Evolutionary conservation across 805 yeast species (phyloP), one percentile per base, ranked within the genome.

Genomic region (Candida succiphila): DNA sequence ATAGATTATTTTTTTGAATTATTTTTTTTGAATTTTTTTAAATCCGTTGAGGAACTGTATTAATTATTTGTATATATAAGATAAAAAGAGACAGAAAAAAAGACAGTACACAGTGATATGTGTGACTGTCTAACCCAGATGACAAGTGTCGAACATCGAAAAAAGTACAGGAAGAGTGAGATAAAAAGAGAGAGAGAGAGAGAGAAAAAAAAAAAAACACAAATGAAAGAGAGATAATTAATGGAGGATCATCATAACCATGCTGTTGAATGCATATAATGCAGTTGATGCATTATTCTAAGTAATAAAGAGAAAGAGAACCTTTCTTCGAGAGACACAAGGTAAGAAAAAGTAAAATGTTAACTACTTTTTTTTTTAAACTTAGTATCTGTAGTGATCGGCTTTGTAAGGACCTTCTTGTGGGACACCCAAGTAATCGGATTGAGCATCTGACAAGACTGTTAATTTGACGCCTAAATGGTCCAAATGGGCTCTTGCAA

Each of bases 341-440:
- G 17, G 18, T 14, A 32, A 29, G 26, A 19, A 15, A 28, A 31
- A 33, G 25, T 27, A 29, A 26, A 26, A 26, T 16, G 8, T 7
- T n/a, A n/a, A n/a, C n/a, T n/a, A 23, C 25, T 23, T 12, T 12
- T n/a, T n/a, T 23, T n/a, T 12, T 23, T n/a, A 21, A 33, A 19
- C 48, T 69, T 85, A 89, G 73, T 89, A 89, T 74, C 96, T 84
- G 94, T 89, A 89, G 72, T 80, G 84, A 54, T 89, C 96, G 57
- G 95, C 80, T 81, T 89, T 89, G 94, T 56, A 89, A 54, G 98
- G 98, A 73, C 98, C 98, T 63, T 79, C 82, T 54, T 62, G 60
- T 57, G 95, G 89, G 51, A 92, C 67, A 58, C 89, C 88, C 62
- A 89, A 79, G 81, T 89, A 89, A 49, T 87, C 95, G 53, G 95